Evolutionary conservation across 2,329 filamentous ascomycete genomes (phyloP), one percentile per base, ranked within the genome.

Genomic region (Pleomassaria siparia): DNA sequence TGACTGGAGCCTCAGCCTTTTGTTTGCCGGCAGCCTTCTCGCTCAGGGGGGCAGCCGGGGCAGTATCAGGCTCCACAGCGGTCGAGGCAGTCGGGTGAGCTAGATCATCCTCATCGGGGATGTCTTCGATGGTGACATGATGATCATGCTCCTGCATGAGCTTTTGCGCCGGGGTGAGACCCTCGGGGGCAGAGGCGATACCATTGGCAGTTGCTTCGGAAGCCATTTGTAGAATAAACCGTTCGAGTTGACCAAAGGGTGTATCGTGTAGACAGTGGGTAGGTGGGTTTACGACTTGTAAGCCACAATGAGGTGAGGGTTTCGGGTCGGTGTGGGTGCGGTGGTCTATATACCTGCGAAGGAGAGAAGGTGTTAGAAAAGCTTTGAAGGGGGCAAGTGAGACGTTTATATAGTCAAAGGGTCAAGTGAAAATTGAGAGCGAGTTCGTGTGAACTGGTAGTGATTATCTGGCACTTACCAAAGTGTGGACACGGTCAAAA

Each of bases 111-210:
- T 95, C 89, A 65, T 96, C 91, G 22, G 81, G 79, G 30, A 82
- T 84, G 40, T 96, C 90, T 72, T 96, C 91, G 56, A 96, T 80
- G 20, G 85, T 91, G 56, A 82, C 81, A 62, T 83, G 80, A 70
- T 83, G 80, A 60, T 81, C 66, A 54, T 88, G 86, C 71, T 84
- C 80, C 65, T 85, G 78, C 63, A 83, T 78, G 53, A 88, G 80
- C 74, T 79, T 80, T 72, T 86, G 81, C 49, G 76, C 72, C 29
- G 71, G 65, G 51, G 72, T 72, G 37, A 70, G 54, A 32, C 63
- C 64, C 60, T 70, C 69, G 47, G 58, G 46, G 40, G 60, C 55
- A 63, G 63, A 62, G 39, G 57, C 28, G 37, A 43, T 54, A 44
- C 57, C 52, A 56, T 62, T 67, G 48, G 62, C 58, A 56, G 55